These are phyloP conservation scores for Choricystis sp. DNA, from an alignment of 139 green algal genomes.

Conservation along the genomic window DNA sequence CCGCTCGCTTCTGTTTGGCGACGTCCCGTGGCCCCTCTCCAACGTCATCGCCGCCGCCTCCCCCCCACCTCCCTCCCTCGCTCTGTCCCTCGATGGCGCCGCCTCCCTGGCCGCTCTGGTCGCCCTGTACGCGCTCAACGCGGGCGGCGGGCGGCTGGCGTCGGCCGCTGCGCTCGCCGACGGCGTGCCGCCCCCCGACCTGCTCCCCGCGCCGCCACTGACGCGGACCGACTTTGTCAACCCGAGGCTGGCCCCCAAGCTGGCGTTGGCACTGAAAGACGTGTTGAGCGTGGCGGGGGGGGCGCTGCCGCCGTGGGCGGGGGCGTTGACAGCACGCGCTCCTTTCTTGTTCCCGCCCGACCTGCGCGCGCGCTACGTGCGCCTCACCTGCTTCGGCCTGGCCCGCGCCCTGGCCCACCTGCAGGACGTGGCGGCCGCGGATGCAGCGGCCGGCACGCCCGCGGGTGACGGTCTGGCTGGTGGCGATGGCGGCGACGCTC, in stretches of 20 bases:
- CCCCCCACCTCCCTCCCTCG: slow-evolving; percentile 31
- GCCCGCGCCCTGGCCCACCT: slow-evolving; percentile 72
- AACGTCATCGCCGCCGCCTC: slow-evolving; percentile 3
- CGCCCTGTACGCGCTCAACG: slow-evolving; percentile 53
- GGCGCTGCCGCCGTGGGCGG: slow-evolving; percentile 65
- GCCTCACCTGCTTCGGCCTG: slow-evolving; percentile 76
- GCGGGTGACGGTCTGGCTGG: slow-evolving; percentile 53
- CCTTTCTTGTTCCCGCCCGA: slow-evolving; percentile 87
- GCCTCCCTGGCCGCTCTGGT: slow-evolving; percentile 51
- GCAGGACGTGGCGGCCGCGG: slow-evolving; percentile 48
- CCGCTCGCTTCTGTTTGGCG: too few relatives aligned
- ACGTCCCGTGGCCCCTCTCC: too few relatives aligned
- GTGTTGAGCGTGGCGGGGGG: slow-evolving; percentile 69
- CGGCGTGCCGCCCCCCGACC: too few relatives aligned
- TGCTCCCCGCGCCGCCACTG: slow-evolving; percentile 10
- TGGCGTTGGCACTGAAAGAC: slow-evolving; percentile 80
- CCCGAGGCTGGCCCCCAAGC: slow-evolving; percentile 74
- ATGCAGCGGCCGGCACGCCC: slow-evolving; percentile 59
- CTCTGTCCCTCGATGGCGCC: slow-evolving; percentile 8
- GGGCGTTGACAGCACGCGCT: slow-evolving; percentile 28
- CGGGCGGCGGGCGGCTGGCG: slow-evolving; percentile 5
- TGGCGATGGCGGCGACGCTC: background rate
- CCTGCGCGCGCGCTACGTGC: slow-evolving; percentile 64
- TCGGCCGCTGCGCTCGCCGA: background rate
- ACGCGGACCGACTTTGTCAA: slow-evolving; percentile 59